Conservation (phyloP, 345 rosid species). For the Lenwebbia sp. region DNA sequence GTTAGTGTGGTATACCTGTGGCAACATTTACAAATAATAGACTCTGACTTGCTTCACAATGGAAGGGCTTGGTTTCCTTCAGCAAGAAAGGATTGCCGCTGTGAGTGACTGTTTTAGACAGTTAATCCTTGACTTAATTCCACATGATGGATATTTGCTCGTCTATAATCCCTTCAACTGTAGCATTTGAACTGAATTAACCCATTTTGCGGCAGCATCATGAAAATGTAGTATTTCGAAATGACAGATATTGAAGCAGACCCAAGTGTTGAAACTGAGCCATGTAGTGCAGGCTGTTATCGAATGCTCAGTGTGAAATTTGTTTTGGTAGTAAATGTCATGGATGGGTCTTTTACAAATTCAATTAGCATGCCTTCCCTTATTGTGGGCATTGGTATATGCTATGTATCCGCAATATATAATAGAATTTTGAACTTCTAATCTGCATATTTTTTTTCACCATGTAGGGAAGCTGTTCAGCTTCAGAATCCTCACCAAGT, state of each 20-base stretch:
- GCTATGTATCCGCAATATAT: not conserved
- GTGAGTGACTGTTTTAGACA: not conserved
- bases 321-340: not conserved
- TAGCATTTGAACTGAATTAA: not conserved
- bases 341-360: not conserved
- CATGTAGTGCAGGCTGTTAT: not conserved
- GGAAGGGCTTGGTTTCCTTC: too few relatives aligned
- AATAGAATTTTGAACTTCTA: not conserved
- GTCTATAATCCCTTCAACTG: not conserved
- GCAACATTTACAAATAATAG: not conserved
- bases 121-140: not conserved
- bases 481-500: conserved; percentile 69
- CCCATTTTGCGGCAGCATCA: not conserved
- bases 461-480: conserved; percentile 55
- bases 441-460: not conserved
- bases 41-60: too few relatives aligned
- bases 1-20: not conserved
- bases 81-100: too few relatives aligned
- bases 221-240: not conserved
- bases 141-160: not conserved
- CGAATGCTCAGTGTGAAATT: not conserved
- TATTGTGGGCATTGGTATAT: not conserved
- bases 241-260: not conserved
- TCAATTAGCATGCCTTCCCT: not conserved
- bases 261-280: not conserved